Conservation (phyloP, 2,329 filamentous ascomycete genomes). For the Beauveria sp. region DNA sequence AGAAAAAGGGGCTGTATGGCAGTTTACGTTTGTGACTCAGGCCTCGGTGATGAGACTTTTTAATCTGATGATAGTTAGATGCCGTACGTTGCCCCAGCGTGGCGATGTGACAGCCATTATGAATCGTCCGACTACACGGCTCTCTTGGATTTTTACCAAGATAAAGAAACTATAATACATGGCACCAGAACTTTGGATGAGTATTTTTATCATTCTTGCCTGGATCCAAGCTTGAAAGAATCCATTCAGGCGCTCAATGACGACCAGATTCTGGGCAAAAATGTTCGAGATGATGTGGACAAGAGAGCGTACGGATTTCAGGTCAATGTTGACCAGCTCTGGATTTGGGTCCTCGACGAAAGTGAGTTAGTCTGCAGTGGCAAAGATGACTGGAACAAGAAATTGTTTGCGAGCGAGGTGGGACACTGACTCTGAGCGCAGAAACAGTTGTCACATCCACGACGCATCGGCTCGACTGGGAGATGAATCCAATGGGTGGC, state of each 20-base stretch:
- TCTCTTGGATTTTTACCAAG: not conserved
- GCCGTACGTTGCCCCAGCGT: not conserved
- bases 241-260: not conserved
- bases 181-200: not conserved
- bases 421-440: not conserved
- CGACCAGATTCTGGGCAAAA: not conserved
- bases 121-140: not conserved
- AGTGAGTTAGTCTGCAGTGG: not conserved
- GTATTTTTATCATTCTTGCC: not conserved
- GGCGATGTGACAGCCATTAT: not conserved
- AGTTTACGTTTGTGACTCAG: not conserved
- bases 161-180: not conserved
- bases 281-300: not conserved
- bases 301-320: not conserved
- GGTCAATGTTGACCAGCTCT: not conserved
- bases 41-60: no score
- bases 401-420: not conserved
- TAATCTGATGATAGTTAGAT: not conserved
- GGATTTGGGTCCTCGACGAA: not conserved
- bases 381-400: not conserved
- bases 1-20: not conserved
- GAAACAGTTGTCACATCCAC: not conserved
- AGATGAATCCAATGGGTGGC: not conserved
- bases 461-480: not conserved
- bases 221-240: not conserved